A percentile compares a stretch with the other conserved stretches of the same genome.
These are phyloP conservation scores for Diaporthe australafricana DNA, from an alignment of 2,329 filamentous ascomycete species.

Conservation along the genomic window DNA sequence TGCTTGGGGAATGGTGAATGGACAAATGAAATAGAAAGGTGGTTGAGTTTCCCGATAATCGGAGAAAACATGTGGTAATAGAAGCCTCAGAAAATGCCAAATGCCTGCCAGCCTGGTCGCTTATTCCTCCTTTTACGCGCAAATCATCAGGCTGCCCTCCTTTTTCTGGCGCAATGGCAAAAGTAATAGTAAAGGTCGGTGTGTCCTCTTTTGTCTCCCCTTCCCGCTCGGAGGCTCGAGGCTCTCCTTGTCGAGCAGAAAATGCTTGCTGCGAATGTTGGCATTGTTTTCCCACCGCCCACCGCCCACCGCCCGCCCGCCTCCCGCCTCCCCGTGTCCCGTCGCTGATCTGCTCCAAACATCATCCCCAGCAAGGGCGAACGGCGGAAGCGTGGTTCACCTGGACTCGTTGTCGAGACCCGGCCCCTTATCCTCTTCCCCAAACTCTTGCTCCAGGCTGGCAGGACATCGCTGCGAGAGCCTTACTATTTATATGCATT, in stretches of 20 bases:
- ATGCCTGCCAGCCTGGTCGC: conserved; percentile 33
- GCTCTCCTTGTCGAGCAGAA: neutral
- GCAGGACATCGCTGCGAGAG: conserved; percentile 38
- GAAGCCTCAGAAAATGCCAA: conserved; percentile 34
- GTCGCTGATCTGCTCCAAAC: neutral
- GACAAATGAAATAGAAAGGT: conserved; percentile 41
- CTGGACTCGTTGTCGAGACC: conserved; percentile 4
- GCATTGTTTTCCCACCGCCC: neutral
- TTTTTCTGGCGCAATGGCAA: conserved; percentile 7
- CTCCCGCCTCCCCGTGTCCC: conserved; percentile 5
- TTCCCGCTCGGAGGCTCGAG: neutral
- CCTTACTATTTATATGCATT: conserved; percentile 39
- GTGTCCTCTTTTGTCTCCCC: neutral
- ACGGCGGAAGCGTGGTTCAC: neutral
- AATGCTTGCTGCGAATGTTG: conserved; percentile 1
- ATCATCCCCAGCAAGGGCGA: conserved; percentile 18
- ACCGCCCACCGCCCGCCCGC: conserved; percentile 1
- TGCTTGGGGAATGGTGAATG: conserved; percentile 30
- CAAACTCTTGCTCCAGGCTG: conserved; percentile 33
- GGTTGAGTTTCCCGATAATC: conserved; percentile 28
- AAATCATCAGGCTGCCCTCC: conserved; percentile 26
- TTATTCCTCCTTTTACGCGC: conserved; percentile 31
- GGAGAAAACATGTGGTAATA: conserved; percentile 29
- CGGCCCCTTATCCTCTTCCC: neutral
- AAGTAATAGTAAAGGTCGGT: conserved; percentile 28